These are phyloP conservation scores for Phytophthora palmivora DNA, from an alignment of 352 stramenopile species.

Conservation along the genomic window DNA sequence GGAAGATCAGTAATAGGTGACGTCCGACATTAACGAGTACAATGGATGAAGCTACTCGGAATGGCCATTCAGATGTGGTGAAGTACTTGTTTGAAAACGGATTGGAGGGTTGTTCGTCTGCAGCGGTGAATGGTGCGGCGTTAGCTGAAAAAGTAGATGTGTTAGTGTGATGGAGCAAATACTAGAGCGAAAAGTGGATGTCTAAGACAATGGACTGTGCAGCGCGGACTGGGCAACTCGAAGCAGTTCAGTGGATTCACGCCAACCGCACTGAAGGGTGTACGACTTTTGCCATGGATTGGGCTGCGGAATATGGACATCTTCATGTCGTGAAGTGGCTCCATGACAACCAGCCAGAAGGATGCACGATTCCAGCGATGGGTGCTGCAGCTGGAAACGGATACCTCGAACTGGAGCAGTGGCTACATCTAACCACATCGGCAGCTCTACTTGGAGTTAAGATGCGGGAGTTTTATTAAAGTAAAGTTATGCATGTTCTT, in stretches of 20 bases:
- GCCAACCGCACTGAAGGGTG: slow-evolving; percentile 13
- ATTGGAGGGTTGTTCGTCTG: not conserved
- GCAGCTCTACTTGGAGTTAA: too few relatives aligned
- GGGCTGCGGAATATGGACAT: slow-evolving; percentile 12
- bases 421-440: too few relatives aligned
- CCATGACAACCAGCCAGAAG: too few relatives aligned
- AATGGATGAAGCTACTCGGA: slow-evolving; percentile 2
- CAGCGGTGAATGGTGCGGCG: slow-evolving; percentile 13
- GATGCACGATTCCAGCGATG: too few relatives aligned
- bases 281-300: slow-evolving; percentile 12
- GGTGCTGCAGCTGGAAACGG: too few relatives aligned
- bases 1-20: not conserved
- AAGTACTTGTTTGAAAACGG: not conserved
- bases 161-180: slow-evolving; percentile 8
- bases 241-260: slow-evolving; percentile 22
- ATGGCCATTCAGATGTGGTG: slow-evolving; percentile 1
- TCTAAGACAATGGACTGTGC: slow-evolving; percentile 9
- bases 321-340: slow-evolving; percentile 8
- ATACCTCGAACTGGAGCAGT: too few relatives aligned
- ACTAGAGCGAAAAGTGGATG: slow-evolving; percentile 14
- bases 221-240: slow-evolving; percentile 5
- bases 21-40: not conserved
- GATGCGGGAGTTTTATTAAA: too few relatives aligned
- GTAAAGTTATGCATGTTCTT: too few relatives aligned
- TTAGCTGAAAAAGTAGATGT: slow-evolving; percentile 14